Conservation (phyloP, 441 rosid genomes). For the Erodium texanum region DNA sequence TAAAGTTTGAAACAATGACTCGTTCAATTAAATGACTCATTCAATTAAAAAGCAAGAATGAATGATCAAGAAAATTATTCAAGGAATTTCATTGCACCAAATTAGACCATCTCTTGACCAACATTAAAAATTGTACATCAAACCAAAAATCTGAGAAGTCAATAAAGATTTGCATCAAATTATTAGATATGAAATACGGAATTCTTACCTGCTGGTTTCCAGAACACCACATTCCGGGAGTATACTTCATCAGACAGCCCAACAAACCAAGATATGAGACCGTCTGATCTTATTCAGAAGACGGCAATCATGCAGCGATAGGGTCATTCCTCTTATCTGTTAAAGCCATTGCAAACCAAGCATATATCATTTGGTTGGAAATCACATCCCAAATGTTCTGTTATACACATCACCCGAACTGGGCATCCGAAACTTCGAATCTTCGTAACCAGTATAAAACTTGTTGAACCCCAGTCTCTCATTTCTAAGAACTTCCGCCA, state of each 20-base stretch:
- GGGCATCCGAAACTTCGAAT: slow-evolving; percentile 59
- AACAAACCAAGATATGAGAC: slow-evolving; percentile 21
- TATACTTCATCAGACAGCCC: slow-evolving; percentile 32
- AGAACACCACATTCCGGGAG: slow-evolving; percentile 28
- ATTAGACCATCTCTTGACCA: no score
- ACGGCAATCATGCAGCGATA: slow-evolving; percentile 2
- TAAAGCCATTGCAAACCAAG: slow-evolving; percentile 24
- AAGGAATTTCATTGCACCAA: not conserved
- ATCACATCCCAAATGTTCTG: slow-evolving; percentile 75
- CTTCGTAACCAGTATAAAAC: slow-evolving; percentile 56
- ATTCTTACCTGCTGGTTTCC: slow-evolving; percentile 18
- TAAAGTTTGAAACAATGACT: not conserved
- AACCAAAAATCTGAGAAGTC: not conserved
- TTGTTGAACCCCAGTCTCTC: slow-evolving; percentile 68
- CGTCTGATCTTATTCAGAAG: slow-evolving; percentile 15
- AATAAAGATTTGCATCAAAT: not conserved
- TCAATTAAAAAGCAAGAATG: not conserved
- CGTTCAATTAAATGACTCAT: no score
- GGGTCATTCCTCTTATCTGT: slow-evolving; percentile 12
- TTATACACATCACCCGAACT: slow-evolving; percentile 62
- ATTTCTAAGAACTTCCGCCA: slow-evolving; percentile 65
- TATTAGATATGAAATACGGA: not conserved
- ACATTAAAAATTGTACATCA: not conserved
- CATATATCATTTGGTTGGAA: slow-evolving; percentile 16
- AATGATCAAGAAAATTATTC: not conserved